Percentiles rank a stretch among this genome's conserved stretches.
Conservation (phyloP, 345 rosid species). For the Mallotus nudiflorus region DNA sequence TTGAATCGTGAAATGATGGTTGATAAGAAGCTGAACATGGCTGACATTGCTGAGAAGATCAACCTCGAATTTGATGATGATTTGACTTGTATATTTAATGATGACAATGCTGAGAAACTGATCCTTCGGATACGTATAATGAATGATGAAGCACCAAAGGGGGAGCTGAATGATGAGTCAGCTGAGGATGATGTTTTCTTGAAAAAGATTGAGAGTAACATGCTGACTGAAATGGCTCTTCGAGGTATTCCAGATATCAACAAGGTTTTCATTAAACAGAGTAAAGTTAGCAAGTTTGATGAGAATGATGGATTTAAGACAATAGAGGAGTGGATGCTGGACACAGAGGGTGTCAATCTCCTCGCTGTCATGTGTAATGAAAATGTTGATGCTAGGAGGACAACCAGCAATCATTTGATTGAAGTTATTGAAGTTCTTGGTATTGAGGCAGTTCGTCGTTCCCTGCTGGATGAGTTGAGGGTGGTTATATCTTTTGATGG, state of each 20-base stretch:
- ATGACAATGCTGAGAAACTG: conserved; percentile 89
- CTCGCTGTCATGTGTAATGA: conserved; percentile 95
- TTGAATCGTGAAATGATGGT: conserved; percentile 99
- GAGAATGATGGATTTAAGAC: conserved; percentile 81
- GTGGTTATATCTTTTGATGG: conserved; percentile 98
- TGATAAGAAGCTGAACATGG: conserved; percentile 96
- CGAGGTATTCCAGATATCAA: conserved; percentile 94
- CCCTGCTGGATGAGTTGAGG: conserved; percentile 88
- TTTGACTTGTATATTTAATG: conserved; percentile 90
- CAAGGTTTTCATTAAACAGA: conserved; percentile 87
- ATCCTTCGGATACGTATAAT: conserved; percentile 92
- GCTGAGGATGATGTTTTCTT: conserved; percentile 98
- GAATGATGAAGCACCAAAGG: conserved; percentile 94
- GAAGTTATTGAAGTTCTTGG: conserved; percentile 97
- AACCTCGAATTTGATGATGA: conserved; percentile 90
- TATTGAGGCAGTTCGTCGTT: conserved; percentile 94
- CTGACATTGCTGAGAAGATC: conserved; percentile 93
- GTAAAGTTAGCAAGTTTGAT: conserved; percentile 76
- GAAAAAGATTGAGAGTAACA: conserved; percentile 92
- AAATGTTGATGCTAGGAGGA: conserved; percentile 86
- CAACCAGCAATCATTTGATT: conserved; percentile 94
- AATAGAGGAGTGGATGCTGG: conserved; percentile 94
- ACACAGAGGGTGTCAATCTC: conserved; percentile 98
- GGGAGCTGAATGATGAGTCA: conserved; percentile 79
- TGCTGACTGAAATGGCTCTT: conserved; percentile 98